Conservation (phyloP, 179 eudicot genomes). For the Silene vulgaris region DNA sequence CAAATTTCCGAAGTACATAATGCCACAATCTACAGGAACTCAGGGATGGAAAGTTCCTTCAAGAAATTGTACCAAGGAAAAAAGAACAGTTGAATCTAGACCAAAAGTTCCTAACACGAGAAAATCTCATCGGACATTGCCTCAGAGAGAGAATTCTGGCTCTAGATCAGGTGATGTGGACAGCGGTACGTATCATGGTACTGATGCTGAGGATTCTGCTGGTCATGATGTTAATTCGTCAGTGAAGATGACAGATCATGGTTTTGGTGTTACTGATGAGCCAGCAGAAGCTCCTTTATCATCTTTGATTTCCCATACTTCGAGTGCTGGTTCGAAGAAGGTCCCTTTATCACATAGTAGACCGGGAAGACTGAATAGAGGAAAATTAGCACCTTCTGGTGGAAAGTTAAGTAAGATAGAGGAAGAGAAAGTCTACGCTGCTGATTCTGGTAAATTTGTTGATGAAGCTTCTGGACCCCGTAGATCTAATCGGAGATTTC, state of each 20-base stretch:
- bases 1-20: constrained; percentile 46
- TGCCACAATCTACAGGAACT: constrained; percentile 56
- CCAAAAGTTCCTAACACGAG: constrained; percentile 44
- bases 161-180: constrained; percentile 29
- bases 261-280: constrained; percentile 37
- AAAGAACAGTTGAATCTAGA: constrained; percentile 43
- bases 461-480: constrained; percentile 64
- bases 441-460: constrained; percentile 27
- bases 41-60: constrained; percentile 52
- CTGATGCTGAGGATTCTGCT: constrained; percentile 33
- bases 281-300: constrained; percentile 48
- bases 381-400: constrained; percentile 40
- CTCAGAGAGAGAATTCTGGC: constrained; percentile 39
- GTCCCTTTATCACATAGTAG: constrained; percentile 33
- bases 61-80: constrained; percentile 52
- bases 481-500: constrained; percentile 76
- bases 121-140: constrained; percentile 42
- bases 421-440: constrained; percentile 33
- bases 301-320: constrained; percentile 45
- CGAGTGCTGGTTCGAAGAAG: constrained; percentile 42
- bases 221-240: constrained; percentile 41
- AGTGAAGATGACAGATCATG: constrained; percentile 33
- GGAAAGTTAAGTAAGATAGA: constrained; percentile 47
- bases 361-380: constrained; percentile 48
- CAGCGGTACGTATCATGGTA: constrained; percentile 18